These are phyloP conservation scores for Cyberlindnera japonica DNA, from an alignment of 805 yeast genomes.

Conservation along the genomic window DNA sequence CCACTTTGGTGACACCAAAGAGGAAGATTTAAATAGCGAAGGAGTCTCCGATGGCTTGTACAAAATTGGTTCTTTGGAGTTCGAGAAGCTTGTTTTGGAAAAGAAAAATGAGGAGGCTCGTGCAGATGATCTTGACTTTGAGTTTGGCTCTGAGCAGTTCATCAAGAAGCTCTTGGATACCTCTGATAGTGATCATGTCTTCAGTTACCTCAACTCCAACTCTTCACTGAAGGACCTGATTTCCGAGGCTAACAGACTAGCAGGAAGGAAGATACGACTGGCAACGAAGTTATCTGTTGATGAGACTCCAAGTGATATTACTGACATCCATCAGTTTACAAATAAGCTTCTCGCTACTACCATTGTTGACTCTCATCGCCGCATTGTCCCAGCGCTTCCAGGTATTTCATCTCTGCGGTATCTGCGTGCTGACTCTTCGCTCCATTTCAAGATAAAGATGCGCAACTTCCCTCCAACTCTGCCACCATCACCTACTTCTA, in stretches of 20 bases:
- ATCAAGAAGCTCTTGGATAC: slow-evolving; percentile 40
- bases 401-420: slow-evolving; percentile 14
- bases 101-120: slow-evolving; percentile 31
- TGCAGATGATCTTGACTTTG: slow-evolving; percentile 32
- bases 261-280: slow-evolving; percentile 22
- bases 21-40: slow-evolving; percentile 3
- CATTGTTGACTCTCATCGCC: slow-evolving; percentile 17
- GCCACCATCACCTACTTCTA: background rate
- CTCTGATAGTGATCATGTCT: slow-evolving; percentile 22
- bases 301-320: slow-evolving; percentile 18
- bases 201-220: slow-evolving; percentile 21
- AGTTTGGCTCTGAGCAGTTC: slow-evolving; percentile 60
- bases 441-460: slow-evolving; percentile 15
- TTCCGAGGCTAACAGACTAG: slow-evolving; percentile 21
- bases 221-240: slow-evolving; percentile 24
- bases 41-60: slow-evolving; percentile 17
- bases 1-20: slow-evolving; percentile 17
- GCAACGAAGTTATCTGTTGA: slow-evolving; percentile 21
- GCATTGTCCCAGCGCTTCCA: slow-evolving; percentile 8
- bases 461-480: background rate
- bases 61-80: slow-evolving; percentile 31
- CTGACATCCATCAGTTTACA: slow-evolving; percentile 8
- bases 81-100: slow-evolving; percentile 29
- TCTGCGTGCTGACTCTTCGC: slow-evolving; percentile 14
- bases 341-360: slow-evolving; percentile 10